Percentiles rank a stretch among this genome's conserved stretches.
Conservation (phyloP, 345 rosid genomes). For the Syzygium grande region DNA sequence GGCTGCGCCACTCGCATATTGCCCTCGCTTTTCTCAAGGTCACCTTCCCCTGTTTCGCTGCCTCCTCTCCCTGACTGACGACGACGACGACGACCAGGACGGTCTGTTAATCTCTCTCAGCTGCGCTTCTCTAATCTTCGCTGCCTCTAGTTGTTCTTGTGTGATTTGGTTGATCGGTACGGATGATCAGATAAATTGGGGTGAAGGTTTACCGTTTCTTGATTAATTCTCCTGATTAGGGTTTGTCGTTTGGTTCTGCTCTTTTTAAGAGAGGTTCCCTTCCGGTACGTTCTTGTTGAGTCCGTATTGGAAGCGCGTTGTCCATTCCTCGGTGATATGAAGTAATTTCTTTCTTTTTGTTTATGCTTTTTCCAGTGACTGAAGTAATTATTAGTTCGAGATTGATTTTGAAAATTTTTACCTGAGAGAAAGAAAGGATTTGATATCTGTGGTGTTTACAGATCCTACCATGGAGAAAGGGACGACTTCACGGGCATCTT, state of each 20-base stretch:
- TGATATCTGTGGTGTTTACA: too few species aligned
- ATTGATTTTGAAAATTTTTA: too few species aligned
- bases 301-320: background rate
- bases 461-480: too few species aligned
- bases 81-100: constrained; percentile 1
- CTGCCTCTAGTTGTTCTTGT: background rate
- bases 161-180: background rate
- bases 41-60: constrained; percentile 20
- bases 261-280: background rate
- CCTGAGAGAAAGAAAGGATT: too few species aligned
- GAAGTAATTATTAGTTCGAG: background rate
- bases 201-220: background rate
- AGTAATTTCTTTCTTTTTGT: background rate
- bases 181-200: background rate
- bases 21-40: constrained; percentile 53
- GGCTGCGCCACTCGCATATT: constrained; percentile 59
- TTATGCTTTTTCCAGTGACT: background rate
- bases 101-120: background rate
- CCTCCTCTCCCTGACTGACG: constrained; percentile 19
- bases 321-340: background rate
- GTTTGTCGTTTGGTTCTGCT: background rate
- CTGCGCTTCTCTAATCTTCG: background rate
- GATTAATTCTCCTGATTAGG: background rate
- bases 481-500: accelerated
- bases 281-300: background rate